Percentiles rank a stretch among this genome's conserved stretches.
phyloP scores from a whole-genome alignment of 768 basidiomycete genomes.

The Chalciporus piperatus region DNA sequence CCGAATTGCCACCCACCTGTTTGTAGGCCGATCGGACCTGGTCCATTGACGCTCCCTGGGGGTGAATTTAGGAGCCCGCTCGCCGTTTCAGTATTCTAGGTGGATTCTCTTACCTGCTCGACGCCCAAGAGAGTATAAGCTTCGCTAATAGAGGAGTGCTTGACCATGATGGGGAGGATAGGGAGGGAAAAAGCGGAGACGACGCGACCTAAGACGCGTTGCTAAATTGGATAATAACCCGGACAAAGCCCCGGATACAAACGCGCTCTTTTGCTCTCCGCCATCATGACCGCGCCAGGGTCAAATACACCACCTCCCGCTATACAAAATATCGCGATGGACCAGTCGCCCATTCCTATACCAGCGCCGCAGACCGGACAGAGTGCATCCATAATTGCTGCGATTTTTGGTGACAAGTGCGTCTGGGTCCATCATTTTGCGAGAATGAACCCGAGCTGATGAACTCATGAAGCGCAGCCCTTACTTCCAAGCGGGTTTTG shows the following conservation, averaged over 20 bases:
- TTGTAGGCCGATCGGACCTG: slow-evolving; percentile 67
- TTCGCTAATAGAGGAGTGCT: slow-evolving; percentile 34
- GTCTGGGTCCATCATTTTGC: slow-evolving; percentile 27
- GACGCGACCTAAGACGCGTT: slow-evolving; percentile 31
- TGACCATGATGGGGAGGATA: slow-evolving; percentile 31
- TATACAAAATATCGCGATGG: background rate
- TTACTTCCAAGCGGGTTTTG: slow-evolving; percentile 97
- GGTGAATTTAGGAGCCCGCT: slow-evolving; percentile 6
- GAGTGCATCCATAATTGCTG: slow-evolving; percentile 33
- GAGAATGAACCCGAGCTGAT: slow-evolving; percentile 10
- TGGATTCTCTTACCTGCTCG: slow-evolving; percentile 40
- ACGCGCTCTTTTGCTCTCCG: background rate
- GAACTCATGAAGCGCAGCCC: slow-evolving; percentile 63
- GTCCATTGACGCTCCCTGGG: slow-evolving; percentile 59
- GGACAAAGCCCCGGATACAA: background rate
- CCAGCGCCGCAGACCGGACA: slow-evolving; percentile 8
- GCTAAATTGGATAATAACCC: slow-evolving; percentile 14
- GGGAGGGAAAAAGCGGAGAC: slow-evolving; percentile 11
- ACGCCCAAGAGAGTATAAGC: slow-evolving; percentile 50
- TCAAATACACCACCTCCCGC: background rate
- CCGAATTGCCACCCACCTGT: slow-evolving; percentile 42
- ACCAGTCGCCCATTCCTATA: background rate
- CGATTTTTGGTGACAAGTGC: slow-evolving; percentile 64
- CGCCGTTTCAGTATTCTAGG: background rate
- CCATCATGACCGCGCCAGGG: slow-evolving; percentile 9